phyloP scores from a whole-genome alignment of 2,329 filamentous ascomycete genomes.

The Colletotrichum salicis region DNA sequence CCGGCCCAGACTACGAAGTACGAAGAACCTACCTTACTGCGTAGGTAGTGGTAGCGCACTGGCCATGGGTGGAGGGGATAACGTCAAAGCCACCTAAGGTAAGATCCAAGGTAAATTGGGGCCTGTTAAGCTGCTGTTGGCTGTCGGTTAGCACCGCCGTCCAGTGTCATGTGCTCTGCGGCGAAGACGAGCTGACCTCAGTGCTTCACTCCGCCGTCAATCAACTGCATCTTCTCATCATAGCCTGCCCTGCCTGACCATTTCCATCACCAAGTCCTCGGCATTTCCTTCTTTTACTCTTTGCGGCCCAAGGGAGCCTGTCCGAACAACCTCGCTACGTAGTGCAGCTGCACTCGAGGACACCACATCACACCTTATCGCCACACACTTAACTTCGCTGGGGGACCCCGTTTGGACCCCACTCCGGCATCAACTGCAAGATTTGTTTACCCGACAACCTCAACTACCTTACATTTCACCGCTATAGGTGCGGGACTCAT shows the following conservation, averaged over 20 bases:
- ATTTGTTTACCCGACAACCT: conserved; percentile 33
- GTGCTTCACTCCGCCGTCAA: neutral
- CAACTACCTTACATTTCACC: conserved; percentile 19
- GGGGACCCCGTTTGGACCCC: conserved; percentile 29
- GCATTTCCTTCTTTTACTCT: neutral
- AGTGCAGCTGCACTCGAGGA: neutral
- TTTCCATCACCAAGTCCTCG: conserved; percentile 6
- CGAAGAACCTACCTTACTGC: too few relatives aligned
- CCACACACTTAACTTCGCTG: conserved; percentile 5
- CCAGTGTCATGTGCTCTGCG: conserved; percentile 34
- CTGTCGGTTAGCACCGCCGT: conserved; percentile 19
- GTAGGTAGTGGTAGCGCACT: conserved; percentile 9
- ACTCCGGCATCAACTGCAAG: conserved; percentile 25
- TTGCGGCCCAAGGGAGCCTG: neutral
- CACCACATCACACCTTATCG: conserved; percentile 20
- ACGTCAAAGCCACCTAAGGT: conserved; percentile 31
- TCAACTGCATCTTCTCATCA: conserved; percentile 18
- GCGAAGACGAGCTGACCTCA: conserved; percentile 4
- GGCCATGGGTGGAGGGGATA: conserved; percentile 29
- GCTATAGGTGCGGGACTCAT: conserved; percentile 31
- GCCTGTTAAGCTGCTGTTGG: conserved; percentile 10
- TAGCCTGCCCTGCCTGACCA: neutral
- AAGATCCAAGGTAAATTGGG: conserved; percentile 9
- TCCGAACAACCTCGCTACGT: neutral
- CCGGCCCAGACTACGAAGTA: neutral